A percentile compares a stretch with the other conserved stretches of the same genome.
Evolutionary conservation across 306 rosid species (phyloP).

Genomic region (Cucurbita maxima): DNA sequence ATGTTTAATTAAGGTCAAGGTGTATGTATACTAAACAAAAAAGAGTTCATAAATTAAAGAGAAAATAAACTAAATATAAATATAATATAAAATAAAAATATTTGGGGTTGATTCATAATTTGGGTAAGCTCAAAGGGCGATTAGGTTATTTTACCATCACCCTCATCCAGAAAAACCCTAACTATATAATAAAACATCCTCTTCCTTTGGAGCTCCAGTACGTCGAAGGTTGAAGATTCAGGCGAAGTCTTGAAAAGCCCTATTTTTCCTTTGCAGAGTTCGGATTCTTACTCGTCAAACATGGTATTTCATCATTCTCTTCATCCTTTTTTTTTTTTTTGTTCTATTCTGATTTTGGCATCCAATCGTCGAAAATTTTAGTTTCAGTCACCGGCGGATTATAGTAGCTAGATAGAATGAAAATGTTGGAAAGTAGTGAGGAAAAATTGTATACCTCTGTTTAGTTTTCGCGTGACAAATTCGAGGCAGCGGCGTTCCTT

Average conservation of each 20-base stretch:
- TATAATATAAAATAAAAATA: too few relatives aligned
- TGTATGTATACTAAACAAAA: too few relatives aligned
- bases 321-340: neutral
- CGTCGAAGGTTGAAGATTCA: neutral
- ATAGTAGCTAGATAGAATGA: neutral
- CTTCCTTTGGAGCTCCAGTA: neutral
- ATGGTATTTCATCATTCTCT: neutral
- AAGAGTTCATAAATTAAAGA: too few relatives aligned
- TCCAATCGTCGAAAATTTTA: neutral
- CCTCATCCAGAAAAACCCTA: constrained; percentile 1
- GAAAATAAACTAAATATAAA: too few relatives aligned
- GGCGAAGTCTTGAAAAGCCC: neutral
- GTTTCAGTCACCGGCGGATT: neutral
- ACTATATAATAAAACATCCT: neutral
- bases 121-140: neutral
- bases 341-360: neutral
- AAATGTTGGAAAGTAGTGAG: neutral
- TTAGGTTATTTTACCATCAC: neutral
- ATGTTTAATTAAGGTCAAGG: too few relatives aligned
- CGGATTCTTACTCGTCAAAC: neutral
- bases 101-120: neutral
- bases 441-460: neutral
- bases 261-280: neutral
- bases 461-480: neutral
- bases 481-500: neutral